These are phyloP conservation scores for Taxillus chinensis DNA, from an alignment of 164 flowering plant species.

Conservation along the genomic window DNA sequence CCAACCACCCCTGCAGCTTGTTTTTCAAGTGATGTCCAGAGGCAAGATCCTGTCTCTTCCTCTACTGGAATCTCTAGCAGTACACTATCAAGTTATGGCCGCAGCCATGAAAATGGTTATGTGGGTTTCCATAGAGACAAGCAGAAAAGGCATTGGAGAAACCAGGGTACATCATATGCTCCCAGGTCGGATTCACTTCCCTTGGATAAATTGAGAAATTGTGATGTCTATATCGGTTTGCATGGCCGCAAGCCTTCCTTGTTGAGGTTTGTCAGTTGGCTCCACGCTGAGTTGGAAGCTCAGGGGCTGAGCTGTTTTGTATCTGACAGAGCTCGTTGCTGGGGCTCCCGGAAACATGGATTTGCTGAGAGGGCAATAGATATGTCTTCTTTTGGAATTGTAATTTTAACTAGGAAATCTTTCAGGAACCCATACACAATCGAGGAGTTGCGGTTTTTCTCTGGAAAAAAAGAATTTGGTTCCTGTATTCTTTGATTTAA, in stretches of 20 bases:
- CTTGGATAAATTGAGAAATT: constrained; percentile 52
- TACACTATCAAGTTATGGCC: constrained; percentile 27
- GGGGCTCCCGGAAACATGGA: constrained; percentile 61
- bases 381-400: constrained; percentile 60
- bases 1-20: constrained; percentile 20
- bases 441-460: constrained; percentile 71
- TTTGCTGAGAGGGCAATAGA: constrained; percentile 75
- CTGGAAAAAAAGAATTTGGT: constrained; percentile 73
- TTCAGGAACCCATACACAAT: constrained; percentile 79
- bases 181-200: constrained; percentile 36
- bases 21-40: constrained; percentile 22
- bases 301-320: constrained; percentile 86
- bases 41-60: constrained; percentile 36
- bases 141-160: constrained; percentile 30
- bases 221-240: constrained; percentile 82
- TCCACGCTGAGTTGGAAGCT: constrained; percentile 75
- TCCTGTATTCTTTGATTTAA: constrained; percentile 77
- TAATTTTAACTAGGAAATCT: constrained; percentile 74
- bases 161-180: constrained; percentile 28
- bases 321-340: constrained; percentile 67
- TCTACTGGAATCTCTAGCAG: constrained; percentile 33
- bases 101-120: constrained; percentile 22
- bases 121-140: constrained; percentile 25
- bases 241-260: constrained; percentile 76
- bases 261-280: constrained; percentile 77